phyloP scores from a whole-genome alignment of 2,329 filamentous ascomycete species.

The Colletotrichum destructivum region DNA sequence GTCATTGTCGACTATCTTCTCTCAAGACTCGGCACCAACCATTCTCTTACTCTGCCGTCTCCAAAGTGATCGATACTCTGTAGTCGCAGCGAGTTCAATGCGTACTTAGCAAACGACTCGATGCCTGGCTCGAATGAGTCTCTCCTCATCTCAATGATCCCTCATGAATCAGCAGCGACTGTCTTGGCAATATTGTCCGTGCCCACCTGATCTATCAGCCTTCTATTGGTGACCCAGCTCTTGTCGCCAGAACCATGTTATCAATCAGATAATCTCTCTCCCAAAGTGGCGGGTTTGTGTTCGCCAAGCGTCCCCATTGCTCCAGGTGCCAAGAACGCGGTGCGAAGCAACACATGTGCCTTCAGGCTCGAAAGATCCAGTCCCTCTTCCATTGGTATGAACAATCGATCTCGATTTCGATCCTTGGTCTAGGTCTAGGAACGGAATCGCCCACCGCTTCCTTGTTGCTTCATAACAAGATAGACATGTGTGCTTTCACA shows the following conservation, averaged over 20 bases:
- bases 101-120: not conserved
- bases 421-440: not conserved
- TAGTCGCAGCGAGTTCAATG: not conserved
- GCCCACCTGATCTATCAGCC: conserved; percentile 7
- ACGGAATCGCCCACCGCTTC: not conserved
- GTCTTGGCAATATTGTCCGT: conserved; percentile 18
- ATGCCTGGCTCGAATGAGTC: not conserved
- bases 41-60: not conserved
- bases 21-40: not conserved
- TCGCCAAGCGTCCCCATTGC: not conserved
- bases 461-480: not conserved
- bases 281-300: not conserved
- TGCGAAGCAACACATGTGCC: conserved; percentile 4
- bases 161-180: not conserved
- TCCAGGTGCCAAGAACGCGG: conserved; percentile 2
- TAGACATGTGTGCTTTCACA: not conserved
- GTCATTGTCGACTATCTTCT: not conserved
- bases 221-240: not conserved
- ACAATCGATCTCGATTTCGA: conserved; percentile 12
- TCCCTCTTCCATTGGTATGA: not conserved
- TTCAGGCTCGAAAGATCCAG: not conserved
- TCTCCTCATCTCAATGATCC: conserved; percentile 8
- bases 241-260: conserved; percentile 12
- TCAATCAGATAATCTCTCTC: conserved; percentile 37
- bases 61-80: not conserved